Base-by-base conservation (phyloP, 2,329 filamentous ascomycete species). In the Penicillium sp. region DNA sequence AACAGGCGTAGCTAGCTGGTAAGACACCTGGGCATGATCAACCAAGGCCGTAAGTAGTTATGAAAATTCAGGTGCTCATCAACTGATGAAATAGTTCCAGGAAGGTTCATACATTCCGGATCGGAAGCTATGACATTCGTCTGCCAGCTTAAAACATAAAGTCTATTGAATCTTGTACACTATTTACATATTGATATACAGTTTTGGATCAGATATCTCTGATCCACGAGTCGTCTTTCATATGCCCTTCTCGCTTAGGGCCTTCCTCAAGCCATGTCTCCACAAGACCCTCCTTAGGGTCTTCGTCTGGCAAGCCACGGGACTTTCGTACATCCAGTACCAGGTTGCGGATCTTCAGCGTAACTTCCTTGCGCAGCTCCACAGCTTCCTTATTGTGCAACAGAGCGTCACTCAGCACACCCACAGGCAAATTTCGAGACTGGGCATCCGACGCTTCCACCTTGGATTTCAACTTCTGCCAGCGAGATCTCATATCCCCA, bases 281-380 rank as follows among this genome's bases (percentile, higher is more conserved):
- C 0, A 90, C 91, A 27, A 93, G 76, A 9, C 87, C 89, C 48
- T 87, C 83, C 64, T 89, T 87, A 0, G 90, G 87, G 65, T 96
- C 90, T 64, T 96, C 89, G 58, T 96, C 91, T 1, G 89, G 84
- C 60, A 89, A 85, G 1, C 92, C 93, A 56, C 89, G 78, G 45
- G 82, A 82, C 62, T 85, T 81, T 60, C 93, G 83, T 22, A 98
- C 82, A 67, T 91, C 90, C 51, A 93, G 76, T 3, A 99, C 88
- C 71, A 96, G 89, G 54, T 89, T 83, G 49, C 95, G 83, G 33
- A 98, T 85, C 57, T 88, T 83, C 72, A 82, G 82, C 2, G 93
- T 91, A 49, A 93, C 91, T 73, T 96, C 91, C 53, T 90, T 86
- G 57, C 95, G 82, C 61, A 96, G 78, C 64, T 87, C 82, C 52